phyloP scores from a whole-genome alignment of 352 stramenopile species.

The Thraustochytrium striatum region DNA sequence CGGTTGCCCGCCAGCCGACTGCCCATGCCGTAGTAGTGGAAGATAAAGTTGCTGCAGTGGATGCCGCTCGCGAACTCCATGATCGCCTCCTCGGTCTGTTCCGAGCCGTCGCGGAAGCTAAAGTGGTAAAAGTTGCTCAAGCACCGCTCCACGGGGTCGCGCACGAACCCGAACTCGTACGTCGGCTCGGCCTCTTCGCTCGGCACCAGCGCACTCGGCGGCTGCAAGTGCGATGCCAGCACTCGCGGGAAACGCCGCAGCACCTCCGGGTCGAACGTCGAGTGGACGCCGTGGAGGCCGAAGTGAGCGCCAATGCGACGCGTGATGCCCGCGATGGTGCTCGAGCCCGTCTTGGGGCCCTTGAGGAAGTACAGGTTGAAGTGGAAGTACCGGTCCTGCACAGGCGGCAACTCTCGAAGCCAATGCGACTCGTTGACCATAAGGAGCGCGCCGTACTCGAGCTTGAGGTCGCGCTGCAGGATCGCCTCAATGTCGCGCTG shows the following conservation, averaged over 20 bases:
- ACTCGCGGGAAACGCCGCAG: background rate
- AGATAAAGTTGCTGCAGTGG: too few species aligned
- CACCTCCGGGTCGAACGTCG: too few species aligned
- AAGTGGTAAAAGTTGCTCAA: too few species aligned
- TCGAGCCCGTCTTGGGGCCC: background rate
- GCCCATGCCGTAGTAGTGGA: background rate
- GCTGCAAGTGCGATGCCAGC: too few species aligned
- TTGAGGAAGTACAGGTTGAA: background rate
- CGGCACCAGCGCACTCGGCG: background rate
- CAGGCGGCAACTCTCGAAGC: background rate
- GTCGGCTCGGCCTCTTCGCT: background rate
- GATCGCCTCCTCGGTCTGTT: background rate
- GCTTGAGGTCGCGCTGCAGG: too few species aligned
- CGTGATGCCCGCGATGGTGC: background rate
- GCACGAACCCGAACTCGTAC: too few species aligned
- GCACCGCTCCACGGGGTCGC: too few species aligned
- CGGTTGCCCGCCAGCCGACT: background rate
- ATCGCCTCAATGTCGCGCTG: too few species aligned
- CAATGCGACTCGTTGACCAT: too few species aligned
- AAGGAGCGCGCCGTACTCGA: too few species aligned
- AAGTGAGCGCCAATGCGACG: background rate
- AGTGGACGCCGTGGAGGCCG: background rate
- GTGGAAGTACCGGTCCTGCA: background rate
- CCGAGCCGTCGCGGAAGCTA: constrained; percentile 2
- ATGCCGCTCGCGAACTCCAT: background rate